Conservation (phyloP, 1,284 basidiomycete species). For the Cutaneotrichosporon spelunceum region DNA sequence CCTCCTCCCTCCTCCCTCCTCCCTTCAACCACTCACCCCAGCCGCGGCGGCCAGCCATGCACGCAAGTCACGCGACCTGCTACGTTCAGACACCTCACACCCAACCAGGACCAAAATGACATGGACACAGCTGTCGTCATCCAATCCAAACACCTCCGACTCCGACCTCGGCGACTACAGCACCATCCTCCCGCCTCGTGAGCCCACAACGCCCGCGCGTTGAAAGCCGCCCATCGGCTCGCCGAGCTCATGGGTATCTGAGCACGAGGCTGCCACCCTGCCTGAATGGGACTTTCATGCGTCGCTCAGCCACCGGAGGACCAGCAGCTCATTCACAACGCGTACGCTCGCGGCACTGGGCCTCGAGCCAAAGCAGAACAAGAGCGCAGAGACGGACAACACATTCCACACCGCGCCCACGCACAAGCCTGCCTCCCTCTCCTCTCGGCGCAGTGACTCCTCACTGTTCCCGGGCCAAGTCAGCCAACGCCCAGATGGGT, state of each 20-base stretch:
- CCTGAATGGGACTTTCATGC: conserved; percentile 18
- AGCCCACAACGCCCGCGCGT: neutral
- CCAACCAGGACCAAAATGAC: neutral
- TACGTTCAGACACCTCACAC: neutral
- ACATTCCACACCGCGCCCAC: conserved; percentile 1
- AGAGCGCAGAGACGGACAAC: neutral
- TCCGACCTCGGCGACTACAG: neutral
- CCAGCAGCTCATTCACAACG: neutral
- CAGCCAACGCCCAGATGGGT: conserved; percentile 2
- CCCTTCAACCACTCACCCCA: neutral
- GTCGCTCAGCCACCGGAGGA: neutral
- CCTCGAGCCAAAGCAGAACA: neutral
- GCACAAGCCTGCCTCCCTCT: neutral
- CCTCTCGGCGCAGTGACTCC: neutral
- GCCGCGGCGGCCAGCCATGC: neutral
- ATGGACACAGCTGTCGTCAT: neutral
- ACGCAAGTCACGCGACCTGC: neutral
- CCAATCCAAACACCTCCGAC: neutral
- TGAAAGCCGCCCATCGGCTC: conserved; percentile 1
- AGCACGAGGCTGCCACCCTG: neutral
- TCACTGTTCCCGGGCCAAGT: neutral
- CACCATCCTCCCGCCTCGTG: neutral
- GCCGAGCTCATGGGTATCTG: conserved; percentile 14
- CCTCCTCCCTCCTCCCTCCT: too few species aligned
- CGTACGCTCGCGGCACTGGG: neutral